Evolutionary conservation across 148 eudicot species (phyloP), one percentile per base, ranked within the genome.

Genomic region (Cornus florida): DNA sequence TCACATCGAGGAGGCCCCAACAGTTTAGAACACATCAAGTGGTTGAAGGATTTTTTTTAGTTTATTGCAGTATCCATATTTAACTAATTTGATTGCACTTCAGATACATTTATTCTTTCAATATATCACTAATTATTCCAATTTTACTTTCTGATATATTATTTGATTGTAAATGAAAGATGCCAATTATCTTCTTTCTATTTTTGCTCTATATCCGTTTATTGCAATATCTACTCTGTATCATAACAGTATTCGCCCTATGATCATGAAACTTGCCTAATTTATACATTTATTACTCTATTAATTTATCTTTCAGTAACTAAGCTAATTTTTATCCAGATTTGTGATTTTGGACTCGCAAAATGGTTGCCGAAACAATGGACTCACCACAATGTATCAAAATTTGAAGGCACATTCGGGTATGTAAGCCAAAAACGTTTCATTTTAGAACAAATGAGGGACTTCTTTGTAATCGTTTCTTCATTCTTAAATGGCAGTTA

Each of bases 341-440:
- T 94, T 78, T 94, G 95, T 87, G 98, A 94, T 82, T 94, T 92
- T 81, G 98, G 97, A 38, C 94, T 94, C 20, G 90, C 95, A 68
- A 91, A 90, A 82, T 94, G 98, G 98, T 89, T 94, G 71, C 98
- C 98, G 60, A 88, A 86, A 75, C 91, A 92, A 64, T 93, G 92
- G 90, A 88, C 87, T 78, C 93, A 92, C 85, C 92, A 91, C 81
- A 79, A 84, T 73, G 87, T 91, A 64, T 85, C 88, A 67, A 91
- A 84, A 82, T 91, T 87, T 35, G 98, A 94, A 90, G 98, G 98
- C 84, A 92, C 98, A 83, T 94, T 94, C 59, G 98, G 98, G 98
- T 92, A 79, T 79, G 91, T 84, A 23, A 48, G 43, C 28, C 31
- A n/a, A 43, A 48, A 76, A 53, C 59, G 71, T 19, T 77, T 62